Percentiles rank a stretch among this genome's conserved stretches.
Evolutionary conservation across 768 basidiomycete genomes (phyloP).

Genomic region (Agrocybe praecox): DNA sequence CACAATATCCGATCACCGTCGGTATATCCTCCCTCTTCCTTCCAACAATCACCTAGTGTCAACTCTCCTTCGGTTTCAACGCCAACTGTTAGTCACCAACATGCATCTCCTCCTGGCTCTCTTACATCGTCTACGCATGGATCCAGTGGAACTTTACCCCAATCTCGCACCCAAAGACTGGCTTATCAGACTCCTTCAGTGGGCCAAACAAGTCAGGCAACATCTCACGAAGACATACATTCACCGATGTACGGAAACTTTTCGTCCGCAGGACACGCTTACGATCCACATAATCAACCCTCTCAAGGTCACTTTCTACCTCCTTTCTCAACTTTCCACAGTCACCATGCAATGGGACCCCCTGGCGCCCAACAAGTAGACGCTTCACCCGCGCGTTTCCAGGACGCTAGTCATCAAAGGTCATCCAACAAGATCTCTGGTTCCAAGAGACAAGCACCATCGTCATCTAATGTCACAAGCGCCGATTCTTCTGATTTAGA

Average conservation of each 20-base stretch:
- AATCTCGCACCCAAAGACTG: conserved; percentile 36
- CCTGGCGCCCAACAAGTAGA: conserved; percentile 46
- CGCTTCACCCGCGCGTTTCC: conserved; percentile 64
- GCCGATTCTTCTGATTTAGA: conserved; percentile 86
- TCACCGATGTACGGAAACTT: conserved; percentile 46
- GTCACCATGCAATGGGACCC: conserved; percentile 44
- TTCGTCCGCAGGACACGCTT: conserved; percentile 35
- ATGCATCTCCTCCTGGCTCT: conserved; percentile 38
- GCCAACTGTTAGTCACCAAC: conserved; percentile 45
- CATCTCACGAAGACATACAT: conserved; percentile 43
- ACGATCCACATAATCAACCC: conserved; percentile 30
- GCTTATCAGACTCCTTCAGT: conserved; percentile 39
- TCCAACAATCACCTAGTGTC: conserved; percentile 67
- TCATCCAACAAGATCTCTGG: conserved; percentile 36
- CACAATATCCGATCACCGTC: conserved; percentile 66
- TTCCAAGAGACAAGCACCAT: conserved; percentile 62
- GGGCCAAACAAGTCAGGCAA: conserved; percentile 25
- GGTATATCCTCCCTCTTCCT: conserved; percentile 52
- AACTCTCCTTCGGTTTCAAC: conserved; percentile 60
- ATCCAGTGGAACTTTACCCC: conserved; percentile 25
- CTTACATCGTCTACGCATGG: conserved; percentile 28
- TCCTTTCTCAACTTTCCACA: conserved; percentile 71
- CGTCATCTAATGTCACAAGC: conserved; percentile 70
- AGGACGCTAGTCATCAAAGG: conserved; percentile 43
- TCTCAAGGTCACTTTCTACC: conserved; percentile 60